Conservation (phyloP, 1,139 yeast genomes). For the Debaryomyces singareniensis region DNA sequence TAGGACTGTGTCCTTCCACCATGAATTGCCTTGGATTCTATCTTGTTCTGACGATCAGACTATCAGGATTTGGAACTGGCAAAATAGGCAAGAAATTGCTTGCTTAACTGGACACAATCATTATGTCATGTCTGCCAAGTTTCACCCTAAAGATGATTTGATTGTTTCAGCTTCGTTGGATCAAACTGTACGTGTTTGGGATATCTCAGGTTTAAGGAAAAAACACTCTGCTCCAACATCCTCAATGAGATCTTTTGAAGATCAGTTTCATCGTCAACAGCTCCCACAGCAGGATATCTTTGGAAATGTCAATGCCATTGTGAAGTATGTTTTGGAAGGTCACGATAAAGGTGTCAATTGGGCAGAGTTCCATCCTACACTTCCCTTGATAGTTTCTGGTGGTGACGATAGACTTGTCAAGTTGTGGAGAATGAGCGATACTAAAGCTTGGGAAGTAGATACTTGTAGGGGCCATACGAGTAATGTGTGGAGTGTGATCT, state of each 20-base stretch:
- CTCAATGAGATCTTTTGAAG: conserved; percentile 58
- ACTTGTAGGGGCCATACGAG: conserved; percentile 97
- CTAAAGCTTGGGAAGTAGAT: conserved; percentile 99
- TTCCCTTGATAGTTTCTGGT: conserved; percentile 91
- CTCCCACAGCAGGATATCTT: conserved; percentile 85
- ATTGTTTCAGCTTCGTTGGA: conserved; percentile 94
- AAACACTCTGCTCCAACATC: conserved; percentile 84
- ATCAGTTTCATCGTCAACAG: conserved; percentile 68
- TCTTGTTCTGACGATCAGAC: conserved; percentile 98
- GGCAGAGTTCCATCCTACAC: conserved; percentile 96
- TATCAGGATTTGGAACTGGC: conserved; percentile 99
- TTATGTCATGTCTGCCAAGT: conserved; percentile 96
- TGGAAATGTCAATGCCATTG: conserved; percentile 91
- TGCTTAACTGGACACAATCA: conserved; percentile 97
- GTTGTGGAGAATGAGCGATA: conserved; percentile 96
- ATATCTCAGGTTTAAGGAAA: conserved; percentile 89
- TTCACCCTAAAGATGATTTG: conserved; percentile 93
- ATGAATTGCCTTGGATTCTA: conserved; percentile 95
- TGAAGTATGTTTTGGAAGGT: conserved; percentile 93
- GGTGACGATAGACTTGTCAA: conserved; percentile 95
- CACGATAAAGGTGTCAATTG: conserved; percentile 98
- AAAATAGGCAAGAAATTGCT: conserved; percentile 94
- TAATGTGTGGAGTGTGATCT: conserved; percentile 80
- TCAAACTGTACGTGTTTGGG: conserved; percentile 99
- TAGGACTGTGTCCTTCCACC: conserved; percentile 91